Conservation (phyloP, 495 filamentous ascomycete genomes). For the Chaetomidium leptoderma region DNA sequence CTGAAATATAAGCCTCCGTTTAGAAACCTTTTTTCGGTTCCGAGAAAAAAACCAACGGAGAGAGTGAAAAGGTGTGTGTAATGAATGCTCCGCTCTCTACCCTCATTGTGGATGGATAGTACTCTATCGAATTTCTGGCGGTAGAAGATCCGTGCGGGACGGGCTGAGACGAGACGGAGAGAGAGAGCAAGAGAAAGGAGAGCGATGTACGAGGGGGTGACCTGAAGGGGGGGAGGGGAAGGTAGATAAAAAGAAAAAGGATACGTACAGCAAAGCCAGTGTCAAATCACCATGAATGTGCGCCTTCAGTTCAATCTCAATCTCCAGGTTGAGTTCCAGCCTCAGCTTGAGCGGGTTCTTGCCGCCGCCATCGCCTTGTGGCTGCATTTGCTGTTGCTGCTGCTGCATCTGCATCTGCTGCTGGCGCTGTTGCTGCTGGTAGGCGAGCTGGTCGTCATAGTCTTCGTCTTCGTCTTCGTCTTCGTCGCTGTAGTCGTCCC, state of each 20-base stretch:
- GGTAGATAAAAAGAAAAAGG: background rate
- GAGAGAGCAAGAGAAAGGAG: background rate
- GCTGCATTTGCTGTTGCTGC: conserved; percentile 25
- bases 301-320: conserved; percentile 86
- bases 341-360: conserved; percentile 73
- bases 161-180: no score
- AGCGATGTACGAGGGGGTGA: background rate
- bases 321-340: conserved; percentile 80
- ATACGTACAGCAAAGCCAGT: conserved; percentile 71
- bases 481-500: conserved; percentile 7
- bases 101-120: background rate
- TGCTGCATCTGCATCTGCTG: conserved; percentile 29
- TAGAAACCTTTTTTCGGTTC: background rate
- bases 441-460: conserved; percentile 15
- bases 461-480: conserved; percentile 13
- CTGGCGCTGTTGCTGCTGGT: conserved; percentile 27
- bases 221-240: background rate
- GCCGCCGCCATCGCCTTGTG: conserved; percentile 36
- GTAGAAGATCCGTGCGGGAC: no score
- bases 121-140: no score
- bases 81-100: no score
- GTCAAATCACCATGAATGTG: conserved; percentile 90
- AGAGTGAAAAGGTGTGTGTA: no score
- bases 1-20: conserved; percentile 15
- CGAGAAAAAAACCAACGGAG: background rate